Evolutionary conservation across 495 filamentous ascomycete genomes (phyloP).

Genomic region (Tuber brumale): DNA sequence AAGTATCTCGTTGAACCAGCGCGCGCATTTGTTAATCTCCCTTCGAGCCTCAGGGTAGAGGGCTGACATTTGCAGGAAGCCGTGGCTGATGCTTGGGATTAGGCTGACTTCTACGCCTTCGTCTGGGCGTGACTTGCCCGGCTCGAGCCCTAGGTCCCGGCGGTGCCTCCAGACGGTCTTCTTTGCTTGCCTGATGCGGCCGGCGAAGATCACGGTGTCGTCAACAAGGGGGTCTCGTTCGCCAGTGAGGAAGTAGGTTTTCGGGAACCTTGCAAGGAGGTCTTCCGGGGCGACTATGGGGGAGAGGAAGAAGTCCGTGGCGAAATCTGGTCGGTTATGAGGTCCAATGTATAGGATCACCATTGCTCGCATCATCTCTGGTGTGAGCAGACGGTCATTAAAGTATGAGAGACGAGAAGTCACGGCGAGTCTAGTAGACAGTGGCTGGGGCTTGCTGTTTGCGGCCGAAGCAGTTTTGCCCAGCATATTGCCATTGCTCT

Average conservation of each 20-base stretch:
- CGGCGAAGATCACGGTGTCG: constrained; percentile 92
- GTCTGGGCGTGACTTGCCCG: constrained; percentile 29
- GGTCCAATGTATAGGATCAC: constrained; percentile 96
- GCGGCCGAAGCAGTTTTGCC: constrained; percentile 7
- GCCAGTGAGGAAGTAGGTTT: constrained; percentile 86
- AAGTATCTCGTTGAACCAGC: constrained; percentile 73
- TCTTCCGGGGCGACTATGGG: constrained; percentile 82
- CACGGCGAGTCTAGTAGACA: constrained; percentile 80
- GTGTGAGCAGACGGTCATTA: constrained; percentile 86
- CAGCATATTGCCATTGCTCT: not conserved
- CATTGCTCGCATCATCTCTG: constrained; percentile 99
- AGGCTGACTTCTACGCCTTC: constrained; percentile 62
- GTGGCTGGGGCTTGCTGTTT: constrained; percentile 53
- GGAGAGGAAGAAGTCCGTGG: constrained; percentile 79
- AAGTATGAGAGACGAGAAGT: constrained; percentile 97
- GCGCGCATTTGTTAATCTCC: constrained; percentile 63
- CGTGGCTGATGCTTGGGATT: constrained; percentile 82
- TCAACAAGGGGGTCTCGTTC: constrained; percentile 94
- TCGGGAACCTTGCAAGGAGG: constrained; percentile 75
- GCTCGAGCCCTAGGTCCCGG: constrained; percentile 56
- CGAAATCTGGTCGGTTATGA: constrained; percentile 85
- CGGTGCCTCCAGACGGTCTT: constrained; percentile 57
- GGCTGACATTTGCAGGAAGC: constrained; percentile 82
- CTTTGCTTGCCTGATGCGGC: constrained; percentile 75
- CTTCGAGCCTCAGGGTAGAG: constrained; percentile 83